Evolutionary conservation across 2,329 filamentous ascomycete species (phyloP), one percentile per base, ranked within the genome.

Genomic region (Pseudogymnoascus sp.): DNA sequence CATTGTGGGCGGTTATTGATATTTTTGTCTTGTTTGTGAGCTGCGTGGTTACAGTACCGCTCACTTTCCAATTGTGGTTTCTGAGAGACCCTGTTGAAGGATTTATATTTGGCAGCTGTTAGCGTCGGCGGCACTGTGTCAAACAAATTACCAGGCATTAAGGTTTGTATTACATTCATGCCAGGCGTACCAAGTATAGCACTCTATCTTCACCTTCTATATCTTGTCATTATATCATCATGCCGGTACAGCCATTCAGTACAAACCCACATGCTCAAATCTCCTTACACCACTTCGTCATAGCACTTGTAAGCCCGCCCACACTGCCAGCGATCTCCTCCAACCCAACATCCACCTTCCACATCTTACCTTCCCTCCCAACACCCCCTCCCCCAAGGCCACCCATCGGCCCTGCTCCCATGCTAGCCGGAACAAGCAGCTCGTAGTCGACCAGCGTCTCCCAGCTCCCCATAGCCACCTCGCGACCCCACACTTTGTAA

Each of bases 211-310:
- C 60, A 8, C n/a, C 6, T 13, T 41, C 60, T 61, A 61, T 61
- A 61, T 43, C 37, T 16, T 43, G 39, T 61, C 60, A 31, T 61
- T 57, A 57, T 34, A 57, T 36, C 25, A 19, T 57, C 51, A 57
- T 21, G 28, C 51, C 10, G 25, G 28, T 57, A 14, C 51, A 57
- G 28, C 16, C 28, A 34, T 57, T 34, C 28, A 36, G 6, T 10
- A 57, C n/a, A 31, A 25, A 57, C 16, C 23, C 34, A 28, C 19
- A 54, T 60, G 7, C 28, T 69, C 64, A 74, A 36, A 93, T 87
- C 78, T 92, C 89, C 73, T 80, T 83, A 78, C 90, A 95, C 90
- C 90, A 95, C 72, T 84, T 86, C 37, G 81, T 82, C 79, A 90
- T 77, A 25, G 86, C 83, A 3, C 78, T 77, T 64, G 80, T 82